A percentile compares a stretch with the other conserved stretches of the same genome.
These are phyloP conservation scores for Kurtzmaniella natalensis DNA, from an alignment of 1,139 yeast genomes.

Conservation along the genomic window DNA sequence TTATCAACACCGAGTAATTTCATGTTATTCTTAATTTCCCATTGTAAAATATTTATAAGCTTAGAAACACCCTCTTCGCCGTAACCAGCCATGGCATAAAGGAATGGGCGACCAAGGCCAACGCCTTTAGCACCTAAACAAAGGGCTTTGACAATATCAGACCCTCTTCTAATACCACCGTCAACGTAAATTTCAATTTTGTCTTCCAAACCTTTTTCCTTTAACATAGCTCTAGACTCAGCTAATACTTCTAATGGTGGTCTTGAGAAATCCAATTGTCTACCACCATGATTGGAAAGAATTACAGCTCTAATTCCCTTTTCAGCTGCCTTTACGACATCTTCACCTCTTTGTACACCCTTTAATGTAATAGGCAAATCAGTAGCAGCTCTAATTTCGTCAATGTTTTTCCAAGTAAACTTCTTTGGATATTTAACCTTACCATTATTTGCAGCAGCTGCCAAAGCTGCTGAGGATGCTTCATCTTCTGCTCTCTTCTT, in stretches of 20 bases:
- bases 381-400: constrained; percentile 10
- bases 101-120: constrained; percentile 42
- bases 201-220: constrained; percentile 19
- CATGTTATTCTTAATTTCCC: constrained; percentile 38
- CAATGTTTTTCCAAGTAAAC: constrained; percentile 1
- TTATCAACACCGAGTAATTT: constrained; percentile 37
- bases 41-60: constrained; percentile 34
- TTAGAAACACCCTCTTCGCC: constrained; percentile 40
- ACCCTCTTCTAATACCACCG: constrained; percentile 45
- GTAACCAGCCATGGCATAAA: constrained; percentile 38
- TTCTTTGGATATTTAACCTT: not conserved
- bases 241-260: constrained; percentile 47
- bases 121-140: constrained; percentile 48
- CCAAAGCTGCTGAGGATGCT: not conserved
- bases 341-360: constrained; percentile 50
- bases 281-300: constrained; percentile 55
- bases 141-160: constrained; percentile 42
- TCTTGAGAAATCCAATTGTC: constrained; percentile 46
- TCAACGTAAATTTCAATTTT: constrained; percentile 37
- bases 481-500: constrained; percentile 9
- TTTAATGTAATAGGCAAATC: constrained; percentile 38
- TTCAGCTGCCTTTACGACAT: constrained; percentile 43
- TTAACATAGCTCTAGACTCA: constrained; percentile 33
- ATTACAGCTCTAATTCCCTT: constrained; percentile 45
- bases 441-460: constrained; percentile 2